Percentiles rank a stretch among this genome's conserved stretches.
Evolutionary conservation across 202 grass and related monocot species (phyloP).

Genomic region (Schoenoplectus tabernaemontani): DNA sequence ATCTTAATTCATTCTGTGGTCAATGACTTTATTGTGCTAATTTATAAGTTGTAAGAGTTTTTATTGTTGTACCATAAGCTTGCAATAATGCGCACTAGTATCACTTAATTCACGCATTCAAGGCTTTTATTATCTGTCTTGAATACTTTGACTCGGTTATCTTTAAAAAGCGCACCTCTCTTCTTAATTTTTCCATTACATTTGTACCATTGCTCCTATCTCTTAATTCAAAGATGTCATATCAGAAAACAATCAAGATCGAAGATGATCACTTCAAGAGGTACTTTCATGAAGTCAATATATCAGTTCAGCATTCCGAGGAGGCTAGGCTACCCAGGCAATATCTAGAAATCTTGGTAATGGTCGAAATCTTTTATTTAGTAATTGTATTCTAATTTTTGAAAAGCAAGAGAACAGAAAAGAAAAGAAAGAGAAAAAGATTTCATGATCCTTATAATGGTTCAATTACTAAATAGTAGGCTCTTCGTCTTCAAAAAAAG

Average conservation of each 20-base stretch:
- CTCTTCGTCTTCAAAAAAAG: too few relatives aligned
- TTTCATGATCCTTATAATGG: not conserved
- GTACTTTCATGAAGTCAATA: not conserved
- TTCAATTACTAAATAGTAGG: too few relatives aligned
- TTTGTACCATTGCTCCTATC: not conserved
- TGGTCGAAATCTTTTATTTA: not conserved
- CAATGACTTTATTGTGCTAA: not conserved
- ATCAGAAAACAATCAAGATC: not conserved
- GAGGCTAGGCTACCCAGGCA: not conserved
- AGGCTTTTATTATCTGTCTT: not conserved
- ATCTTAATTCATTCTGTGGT: not conserved
- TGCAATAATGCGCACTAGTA: not conserved
- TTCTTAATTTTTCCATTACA: not conserved
- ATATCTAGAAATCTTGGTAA: not conserved
- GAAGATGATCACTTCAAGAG: not conserved
- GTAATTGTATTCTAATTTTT: not conserved
- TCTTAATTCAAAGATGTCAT: not conserved
- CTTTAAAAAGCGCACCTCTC: not conserved
- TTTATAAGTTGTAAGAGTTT: not conserved
- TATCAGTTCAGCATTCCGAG: not conserved
- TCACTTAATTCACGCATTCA: not conserved
- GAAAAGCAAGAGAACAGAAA: not conserved
- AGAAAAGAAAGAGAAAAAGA: not conserved
- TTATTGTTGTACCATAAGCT: not conserved
- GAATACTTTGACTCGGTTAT: not conserved